Percentiles rank a stretch among this genome's conserved stretches.
Evolutionary conservation across 1,284 basidiomycete genomes (phyloP).

Genomic region (Marasmius fiardii): DNA sequence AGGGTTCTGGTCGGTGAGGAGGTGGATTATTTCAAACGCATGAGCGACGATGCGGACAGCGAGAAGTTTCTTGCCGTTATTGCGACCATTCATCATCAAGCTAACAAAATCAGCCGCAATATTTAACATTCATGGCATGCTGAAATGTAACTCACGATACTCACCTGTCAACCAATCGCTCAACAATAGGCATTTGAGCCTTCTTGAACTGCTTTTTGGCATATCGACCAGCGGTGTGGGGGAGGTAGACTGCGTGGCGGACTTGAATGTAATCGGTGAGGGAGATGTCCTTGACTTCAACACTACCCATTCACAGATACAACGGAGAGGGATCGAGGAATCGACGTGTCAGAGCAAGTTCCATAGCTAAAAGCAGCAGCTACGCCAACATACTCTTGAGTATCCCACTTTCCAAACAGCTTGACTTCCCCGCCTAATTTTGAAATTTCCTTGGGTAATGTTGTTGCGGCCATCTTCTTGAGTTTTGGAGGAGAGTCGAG

Average conservation of each 20-base stretch:
- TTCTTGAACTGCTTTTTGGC: conserved; percentile 99
- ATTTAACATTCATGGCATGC: neutral
- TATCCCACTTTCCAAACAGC: conserved; percentile 97
- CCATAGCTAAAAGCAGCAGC: conserved; percentile 11
- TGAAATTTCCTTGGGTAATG: conserved; percentile 83
- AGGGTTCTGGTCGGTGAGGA: conserved; percentile 99
- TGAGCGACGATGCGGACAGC: conserved; percentile 99
- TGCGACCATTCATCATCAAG: conserved; percentile 99
- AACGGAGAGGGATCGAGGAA: conserved; percentile 7
- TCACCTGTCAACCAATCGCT: conserved; percentile 97
- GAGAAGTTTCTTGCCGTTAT: conserved; percentile 99
- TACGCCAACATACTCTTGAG: conserved; percentile 77
- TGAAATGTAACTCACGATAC: conserved; percentile 22
- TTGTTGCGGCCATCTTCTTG: conserved; percentile 57
- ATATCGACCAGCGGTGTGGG: conserved; percentile 99
- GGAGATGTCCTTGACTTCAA: conserved; percentile 99
- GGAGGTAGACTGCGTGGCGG: conserved; percentile 96
- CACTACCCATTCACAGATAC: conserved; percentile 46
- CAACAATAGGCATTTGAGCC: conserved; percentile 99
- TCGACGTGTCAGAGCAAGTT: neutral
- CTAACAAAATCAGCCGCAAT: conserved; percentile 35
- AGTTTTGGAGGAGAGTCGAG: conserved; percentile 29
- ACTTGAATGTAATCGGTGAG: conserved; percentile 99
- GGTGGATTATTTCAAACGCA: conserved; percentile 99
- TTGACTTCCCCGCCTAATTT: conserved; percentile 87